Evolutionary conservation across 192 early-diverging fungal genomes (phyloP), one percentile per base, ranked within the genome.

Genomic region (Phycomyces nitens): DNA sequence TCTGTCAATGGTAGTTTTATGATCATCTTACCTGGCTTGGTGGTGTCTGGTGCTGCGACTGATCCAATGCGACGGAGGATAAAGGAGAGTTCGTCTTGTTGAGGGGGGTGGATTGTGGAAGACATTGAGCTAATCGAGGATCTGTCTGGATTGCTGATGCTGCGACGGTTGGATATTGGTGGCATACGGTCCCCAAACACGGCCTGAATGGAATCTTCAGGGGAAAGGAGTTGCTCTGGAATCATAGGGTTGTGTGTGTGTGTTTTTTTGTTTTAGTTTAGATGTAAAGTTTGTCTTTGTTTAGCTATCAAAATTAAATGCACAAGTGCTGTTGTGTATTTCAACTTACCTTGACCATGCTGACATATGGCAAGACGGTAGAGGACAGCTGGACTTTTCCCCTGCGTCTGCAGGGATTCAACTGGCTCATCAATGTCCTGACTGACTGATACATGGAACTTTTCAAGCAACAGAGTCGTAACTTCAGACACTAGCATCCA

Each of bases 401-500:
- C 79, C 29, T 60, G 49, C 2, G 54, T 38, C 10, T 52, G 56
- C 18, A 71, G 29, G 3, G 60, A 42, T 0, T 67, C 29, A 8
- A 63, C 40, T 23, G 29, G 21, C 6, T 39, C 6, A 18, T 53
- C 22, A 12, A n/a, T 63, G 50, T 34, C 62, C 10, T 27, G 23
- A 6, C 57, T 39, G 1, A 63, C 12, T n/a, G 53, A 54, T 7
- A 63, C 64, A n/a, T 70, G 66, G 49, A 84, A 75, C 22, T 57
- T 76, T 22, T 84, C 80, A 14, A 84, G 54, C 0, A 74, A 41
- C 49, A 77, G 68, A 24, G 65, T 59, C 40, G 77, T 68, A 16
- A 78, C 77, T 22, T 80, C 72, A 2, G 70, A 69, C n/a, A 77
- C 74, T 29, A 67, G 42, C 21, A 65, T 71, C 62, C 65, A 5